phyloP scores from a whole-genome alignment of 164 flowering plant species.

The Echeveria elegans region DNA sequence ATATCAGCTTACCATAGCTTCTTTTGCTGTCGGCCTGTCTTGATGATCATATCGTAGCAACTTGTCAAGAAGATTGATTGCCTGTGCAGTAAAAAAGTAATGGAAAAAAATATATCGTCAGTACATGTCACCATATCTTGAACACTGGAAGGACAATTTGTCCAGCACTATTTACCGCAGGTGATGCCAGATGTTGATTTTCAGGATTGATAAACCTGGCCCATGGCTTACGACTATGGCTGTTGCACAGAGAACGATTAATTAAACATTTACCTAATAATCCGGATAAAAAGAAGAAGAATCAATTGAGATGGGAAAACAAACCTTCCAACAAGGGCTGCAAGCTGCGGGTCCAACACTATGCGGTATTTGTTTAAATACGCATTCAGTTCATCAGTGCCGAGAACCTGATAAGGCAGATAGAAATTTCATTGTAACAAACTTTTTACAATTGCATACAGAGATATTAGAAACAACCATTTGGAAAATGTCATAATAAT shows the following conservation, averaged over 20 bases:
- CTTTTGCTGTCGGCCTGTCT: slow-evolving; percentile 55
- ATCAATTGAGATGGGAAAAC: neutral
- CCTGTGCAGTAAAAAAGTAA: slow-evolving; percentile 23
- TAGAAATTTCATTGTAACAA: neutral
- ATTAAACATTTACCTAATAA: neutral
- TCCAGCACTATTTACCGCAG: slow-evolving; percentile 20
- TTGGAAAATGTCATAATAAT: neutral
- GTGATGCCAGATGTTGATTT: slow-evolving; percentile 38
- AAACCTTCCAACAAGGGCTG: slow-evolving; percentile 79
- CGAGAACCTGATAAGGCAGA: slow-evolving; percentile 59
- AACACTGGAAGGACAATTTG: neutral
- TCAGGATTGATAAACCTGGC: slow-evolving; percentile 35
- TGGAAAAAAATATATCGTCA: too few relatives aligned
- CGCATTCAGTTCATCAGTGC: slow-evolving; percentile 84
- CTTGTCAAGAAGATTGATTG: slow-evolving; percentile 59
- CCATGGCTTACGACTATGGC: slow-evolving; percentile 49
- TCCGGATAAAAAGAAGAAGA: neutral
- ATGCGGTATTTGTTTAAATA: slow-evolving; percentile 68
- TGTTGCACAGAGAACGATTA: slow-evolving; percentile 9
- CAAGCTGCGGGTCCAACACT: slow-evolving; percentile 90
- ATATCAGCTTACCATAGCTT: slow-evolving; percentile 42
- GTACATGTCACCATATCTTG: neutral
- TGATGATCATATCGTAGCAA: slow-evolving; percentile 64
- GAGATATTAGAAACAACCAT: neutral
- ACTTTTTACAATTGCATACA: neutral